Conservation (phyloP, 2,329 filamentous ascomycete genomes). For the Sporothrix humicola region DNA sequence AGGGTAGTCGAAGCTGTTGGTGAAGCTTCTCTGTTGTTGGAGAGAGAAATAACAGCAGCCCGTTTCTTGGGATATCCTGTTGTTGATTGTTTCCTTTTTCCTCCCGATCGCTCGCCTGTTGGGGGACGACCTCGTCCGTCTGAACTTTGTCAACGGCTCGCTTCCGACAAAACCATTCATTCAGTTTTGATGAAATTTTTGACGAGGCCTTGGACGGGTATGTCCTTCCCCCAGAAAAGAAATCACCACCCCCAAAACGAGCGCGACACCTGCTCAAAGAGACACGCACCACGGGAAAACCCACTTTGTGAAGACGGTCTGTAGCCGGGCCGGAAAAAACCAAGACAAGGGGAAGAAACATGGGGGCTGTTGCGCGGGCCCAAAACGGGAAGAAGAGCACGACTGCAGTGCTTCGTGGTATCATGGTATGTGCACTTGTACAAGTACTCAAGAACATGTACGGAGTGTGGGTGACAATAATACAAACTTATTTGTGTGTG, state of each 20-base stretch:
- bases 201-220: neutral
- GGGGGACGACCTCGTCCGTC: neutral
- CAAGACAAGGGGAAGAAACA: slow-evolving; percentile 13
- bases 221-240: neutral
- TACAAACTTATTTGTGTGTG: neutral
- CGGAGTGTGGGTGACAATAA: neutral
- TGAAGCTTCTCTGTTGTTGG: neutral
- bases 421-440: neutral
- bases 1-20: neutral
- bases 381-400: slow-evolving; percentile 26
- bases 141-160: neutral
- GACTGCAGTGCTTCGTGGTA: neutral
- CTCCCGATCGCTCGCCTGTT: neutral
- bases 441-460: neutral
- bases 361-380: slow-evolving; percentile 10
- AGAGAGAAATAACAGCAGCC: slow-evolving; percentile 10
- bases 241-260: neutral
- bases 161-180: slow-evolving; percentile 3
- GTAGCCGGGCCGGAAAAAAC: slow-evolving; percentile 27
- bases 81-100: too few relatives aligned
- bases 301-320: slow-evolving; percentile 41
- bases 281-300: slow-evolving; percentile 34
- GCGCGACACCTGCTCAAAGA: neutral
- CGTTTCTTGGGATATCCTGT: neutral
- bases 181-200: neutral